Conservation (phyloP, 164 flowering plant species). For the Liriodendron chinense region DNA sequence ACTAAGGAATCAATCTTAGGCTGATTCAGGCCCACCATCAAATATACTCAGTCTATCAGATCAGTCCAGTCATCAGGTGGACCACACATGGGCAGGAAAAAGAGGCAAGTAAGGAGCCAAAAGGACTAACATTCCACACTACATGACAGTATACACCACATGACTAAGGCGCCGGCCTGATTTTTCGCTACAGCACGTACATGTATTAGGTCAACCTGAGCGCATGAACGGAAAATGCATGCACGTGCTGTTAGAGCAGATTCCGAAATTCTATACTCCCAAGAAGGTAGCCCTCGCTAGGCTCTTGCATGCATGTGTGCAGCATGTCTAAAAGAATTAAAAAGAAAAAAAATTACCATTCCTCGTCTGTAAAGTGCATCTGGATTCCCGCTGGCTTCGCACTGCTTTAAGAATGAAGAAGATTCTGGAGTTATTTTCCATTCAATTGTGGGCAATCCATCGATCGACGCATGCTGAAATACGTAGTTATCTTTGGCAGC, state of each 20-base stretch:
- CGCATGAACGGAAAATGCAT: not conserved
- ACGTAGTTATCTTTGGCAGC: not conserved
- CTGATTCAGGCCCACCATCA: no score
- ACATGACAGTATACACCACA: not conserved
- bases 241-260: not conserved
- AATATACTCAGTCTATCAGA: no score
- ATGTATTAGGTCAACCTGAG: no score
- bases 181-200: no score
- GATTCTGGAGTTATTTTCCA: not conserved
- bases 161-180: not conserved
- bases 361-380: conserved; percentile 8
- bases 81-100: no score
- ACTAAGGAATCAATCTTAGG: no score
- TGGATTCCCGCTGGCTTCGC: conserved; percentile 7
- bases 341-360: conserved; percentile 5
- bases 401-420: not conserved
- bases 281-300: no score
- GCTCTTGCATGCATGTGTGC: no score
- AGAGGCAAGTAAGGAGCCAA: no score
- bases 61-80: no score
- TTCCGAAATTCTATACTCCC: no score
- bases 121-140: no score
- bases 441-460: not conserved
- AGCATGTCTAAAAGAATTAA: not conserved
- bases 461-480: not conserved